Conservation (phyloP, 176 grass and related monocot species). For the Avena insularis region DNA sequence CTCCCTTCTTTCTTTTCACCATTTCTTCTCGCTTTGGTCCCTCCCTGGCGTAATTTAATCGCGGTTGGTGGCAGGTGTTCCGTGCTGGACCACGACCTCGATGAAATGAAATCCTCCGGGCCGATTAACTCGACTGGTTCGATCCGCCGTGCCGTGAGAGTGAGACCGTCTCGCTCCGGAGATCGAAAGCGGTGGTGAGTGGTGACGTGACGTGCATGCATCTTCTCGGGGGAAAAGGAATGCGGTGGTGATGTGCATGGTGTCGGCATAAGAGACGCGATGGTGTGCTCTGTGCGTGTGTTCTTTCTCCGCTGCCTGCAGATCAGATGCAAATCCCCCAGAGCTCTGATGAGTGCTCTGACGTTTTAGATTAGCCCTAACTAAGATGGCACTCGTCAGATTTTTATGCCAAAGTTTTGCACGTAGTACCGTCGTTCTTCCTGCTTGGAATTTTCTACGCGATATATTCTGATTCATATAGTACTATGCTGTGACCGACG, state of each 20-base stretch:
- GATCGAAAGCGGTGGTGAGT: not conserved
- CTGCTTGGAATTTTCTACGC: too few relatives aligned
- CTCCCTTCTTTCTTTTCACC: not conserved
- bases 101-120: not conserved
- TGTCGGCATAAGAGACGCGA: not conserved
- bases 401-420: too few relatives aligned
- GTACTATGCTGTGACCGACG: too few relatives aligned
- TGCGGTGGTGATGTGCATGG: not conserved
- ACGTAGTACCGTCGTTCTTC: too few relatives aligned
- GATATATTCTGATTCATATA: too few relatives aligned
- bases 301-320: too few relatives aligned
- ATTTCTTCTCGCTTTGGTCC: not conserved
- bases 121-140: not conserved
- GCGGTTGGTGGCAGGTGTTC: slow-evolving; percentile 36
- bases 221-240: not conserved
- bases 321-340: not conserved
- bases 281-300: not conserved
- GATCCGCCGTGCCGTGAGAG: not conserved
- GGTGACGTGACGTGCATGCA: not conserved
- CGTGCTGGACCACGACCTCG: slow-evolving; percentile 1
- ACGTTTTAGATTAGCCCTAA: not conserved
- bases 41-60: not conserved
- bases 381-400: too few relatives aligned
- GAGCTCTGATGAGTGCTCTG: not conserved
- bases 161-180: not conserved